Evolutionary conservation across 768 basidiomycete genomes (phyloP).

Genomic region (Auricularia sp.): DNA sequence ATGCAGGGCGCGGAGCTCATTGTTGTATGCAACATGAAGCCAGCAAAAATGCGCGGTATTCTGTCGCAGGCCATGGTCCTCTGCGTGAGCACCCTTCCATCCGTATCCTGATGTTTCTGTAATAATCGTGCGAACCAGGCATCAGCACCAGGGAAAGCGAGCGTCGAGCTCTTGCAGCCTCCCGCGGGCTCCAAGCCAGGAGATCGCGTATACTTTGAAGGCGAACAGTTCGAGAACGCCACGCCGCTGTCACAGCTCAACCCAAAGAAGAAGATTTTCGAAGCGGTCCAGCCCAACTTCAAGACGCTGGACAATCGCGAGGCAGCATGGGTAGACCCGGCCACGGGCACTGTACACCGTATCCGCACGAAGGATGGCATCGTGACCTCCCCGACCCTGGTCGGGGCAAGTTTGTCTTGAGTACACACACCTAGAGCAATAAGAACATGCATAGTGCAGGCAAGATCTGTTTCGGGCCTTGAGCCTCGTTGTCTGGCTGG

Average conservation of each 20-base stretch:
- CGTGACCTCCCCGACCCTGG: conserved; percentile 67
- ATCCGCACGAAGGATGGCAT: conserved; percentile 79
- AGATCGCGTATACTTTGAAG: conserved; percentile 93
- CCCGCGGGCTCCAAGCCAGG: conserved; percentile 81
- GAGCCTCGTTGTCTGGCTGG: not conserved
- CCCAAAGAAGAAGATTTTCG: conserved; percentile 99
- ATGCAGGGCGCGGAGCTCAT: conserved; percentile 80
- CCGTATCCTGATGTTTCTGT: not conserved
- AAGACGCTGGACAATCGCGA: conserved; percentile 79
- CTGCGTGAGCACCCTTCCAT: conserved; percentile 42
- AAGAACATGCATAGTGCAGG: not conserved
- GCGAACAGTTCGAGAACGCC: conserved; percentile 68
- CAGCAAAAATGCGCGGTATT: conserved; percentile 92
- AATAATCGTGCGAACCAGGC: not conserved
- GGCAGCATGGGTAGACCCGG: conserved; percentile 88
- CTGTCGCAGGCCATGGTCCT: conserved; percentile 99
- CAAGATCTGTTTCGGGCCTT: too few relatives aligned
- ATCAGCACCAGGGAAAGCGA: conserved; percentile 44
- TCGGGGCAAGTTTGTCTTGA: conserved; percentile 87
- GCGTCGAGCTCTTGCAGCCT: conserved; percentile 86
- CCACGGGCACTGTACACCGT: conserved; percentile 65
- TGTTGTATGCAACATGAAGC: conserved; percentile 88
- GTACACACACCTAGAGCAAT: conserved; percentile 11
- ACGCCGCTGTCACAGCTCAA: conserved; percentile 78
- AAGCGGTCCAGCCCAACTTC: conserved; percentile 91